Conservation (phyloP, 2,329 filamentous ascomycete species). For the Penicillium sp. region DNA sequence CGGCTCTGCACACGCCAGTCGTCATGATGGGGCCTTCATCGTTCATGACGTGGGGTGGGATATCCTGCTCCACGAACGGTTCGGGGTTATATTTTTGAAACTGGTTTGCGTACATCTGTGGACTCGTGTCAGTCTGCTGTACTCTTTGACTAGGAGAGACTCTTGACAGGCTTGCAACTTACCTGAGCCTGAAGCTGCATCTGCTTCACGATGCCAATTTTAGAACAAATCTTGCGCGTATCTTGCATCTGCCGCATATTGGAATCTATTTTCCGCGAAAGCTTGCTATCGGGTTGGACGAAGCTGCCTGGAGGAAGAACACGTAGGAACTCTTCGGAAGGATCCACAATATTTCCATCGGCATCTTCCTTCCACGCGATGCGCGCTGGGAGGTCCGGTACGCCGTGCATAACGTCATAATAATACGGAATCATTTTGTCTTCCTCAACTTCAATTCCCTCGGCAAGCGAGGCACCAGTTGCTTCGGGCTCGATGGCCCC, state of each 20-base stretch:
- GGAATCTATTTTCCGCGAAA: conserved; percentile 74
- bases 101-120: conserved; percentile 89
- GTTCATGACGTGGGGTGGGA: conserved; percentile 81
- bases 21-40: conserved; percentile 86
- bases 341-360: conserved; percentile 82
- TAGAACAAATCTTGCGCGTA: conserved; percentile 89
- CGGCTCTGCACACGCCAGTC: conserved; percentile 71
- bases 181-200: conserved; percentile 98
- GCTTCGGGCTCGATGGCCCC: conserved; percentile 45
- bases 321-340: conserved; percentile 75
- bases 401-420: conserved; percentile 78
- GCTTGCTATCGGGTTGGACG: conserved; percentile 63
- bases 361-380: conserved; percentile 85
- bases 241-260: conserved; percentile 97
- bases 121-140: conserved; percentile 4
- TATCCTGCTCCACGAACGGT: conserved; percentile 79
- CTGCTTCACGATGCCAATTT: conserved; percentile 96
- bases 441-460: conserved; percentile 87
- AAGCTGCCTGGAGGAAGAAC: conserved; percentile 72
- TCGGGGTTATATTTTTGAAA: conserved; percentile 94
- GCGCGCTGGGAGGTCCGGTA: conserved; percentile 74
- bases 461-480: conserved; percentile 72
- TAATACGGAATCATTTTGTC: conserved; percentile 87
- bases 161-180: conserved; percentile 26
- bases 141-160: neutral